Evolutionary conservation across 805 yeast genomes (phyloP), one percentile per base, ranked within the genome.

Genomic region (Hanseniaspora hatyaiensis): DNA sequence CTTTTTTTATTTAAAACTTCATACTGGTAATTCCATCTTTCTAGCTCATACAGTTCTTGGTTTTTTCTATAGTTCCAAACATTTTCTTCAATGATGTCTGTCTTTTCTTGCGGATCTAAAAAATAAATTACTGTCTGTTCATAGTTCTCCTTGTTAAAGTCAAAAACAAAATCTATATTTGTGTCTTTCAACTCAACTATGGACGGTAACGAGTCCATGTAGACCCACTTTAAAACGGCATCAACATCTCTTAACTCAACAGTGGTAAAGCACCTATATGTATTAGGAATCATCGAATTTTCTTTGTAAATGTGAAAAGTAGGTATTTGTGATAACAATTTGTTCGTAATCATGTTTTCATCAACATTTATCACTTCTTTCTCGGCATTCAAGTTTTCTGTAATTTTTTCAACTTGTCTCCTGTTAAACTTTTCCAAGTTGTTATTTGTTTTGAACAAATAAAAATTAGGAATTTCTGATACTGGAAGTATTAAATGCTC

Each of bases 291-390:
- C 48, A 74, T 57, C 12, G 76, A 65, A 46, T 73, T 72, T 47
- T 80, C 80, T 54, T 74, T 79, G 59, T 79, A 73, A 19, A 80
- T 65, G 26, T 77, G 62, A 16, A 82, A 55, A 13, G 83, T 76
- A 2, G 94, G 94, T 30, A 67, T 66, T 6, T 79, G 68, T 0
- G 86, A 69, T 22, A 77, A 59, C 1, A 80, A 67, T 23, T 75
- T 72, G 20, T 81, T 66, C 60, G 52, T 67, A 68, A 65, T 72
- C 59, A 16, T 44, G 33, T 36, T 44, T 20, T 24, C 24, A 18
- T 70, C 71, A 44, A 69, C 67, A 57, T 75, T 66, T 52, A 68
- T 72, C 36, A n/a, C 8, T 12, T 28, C 16, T 2, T 24, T 24
- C 16, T 29, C n/a, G 2, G 55, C 56, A 16, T 63, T 58, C 3